Conservation (phyloP, 2,329 filamentous ascomycete genomes). For the Diaporthe amygdali region DNA sequence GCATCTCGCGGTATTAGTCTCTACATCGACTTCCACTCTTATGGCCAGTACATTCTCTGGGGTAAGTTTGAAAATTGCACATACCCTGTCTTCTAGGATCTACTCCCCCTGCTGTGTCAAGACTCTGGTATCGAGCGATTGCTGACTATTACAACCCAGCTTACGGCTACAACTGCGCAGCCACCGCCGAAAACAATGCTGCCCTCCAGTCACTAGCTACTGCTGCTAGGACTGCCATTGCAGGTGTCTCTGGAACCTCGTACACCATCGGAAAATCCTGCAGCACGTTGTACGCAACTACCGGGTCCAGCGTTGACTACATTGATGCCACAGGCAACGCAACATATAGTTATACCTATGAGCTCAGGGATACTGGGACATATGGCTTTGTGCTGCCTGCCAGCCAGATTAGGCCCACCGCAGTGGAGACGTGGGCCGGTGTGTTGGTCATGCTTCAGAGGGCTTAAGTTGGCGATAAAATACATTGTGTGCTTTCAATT, state of each 20-base stretch:
- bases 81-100: neutral
- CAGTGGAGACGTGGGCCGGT: conserved; percentile 42
- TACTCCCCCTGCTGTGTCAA: neutral
- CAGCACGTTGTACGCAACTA: conserved; percentile 42
- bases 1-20: conserved; percentile 56
- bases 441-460: neutral
- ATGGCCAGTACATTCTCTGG: conserved; percentile 49
- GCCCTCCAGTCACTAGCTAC: neutral
- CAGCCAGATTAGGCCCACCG: conserved; percentile 41
- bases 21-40: conserved; percentile 71
- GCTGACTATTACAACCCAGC: neutral
- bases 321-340: conserved; percentile 32
- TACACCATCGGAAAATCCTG: conserved; percentile 45
- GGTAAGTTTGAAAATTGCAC: neutral
- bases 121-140: too few relatives aligned
- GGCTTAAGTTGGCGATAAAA: neutral
- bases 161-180: neutral
- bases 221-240: conserved; percentile 32
- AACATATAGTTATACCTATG: conserved; percentile 46
- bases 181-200: neutral
- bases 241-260: conserved; percentile 36
- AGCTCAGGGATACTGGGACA: conserved; percentile 38
- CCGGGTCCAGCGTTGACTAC: conserved; percentile 37
- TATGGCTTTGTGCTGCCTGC: conserved; percentile 45
- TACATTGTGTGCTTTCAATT: too few relatives aligned